Evolutionary conservation across 306 rosid genomes (phyloP).

Genomic region (Vigna radiata): DNA sequence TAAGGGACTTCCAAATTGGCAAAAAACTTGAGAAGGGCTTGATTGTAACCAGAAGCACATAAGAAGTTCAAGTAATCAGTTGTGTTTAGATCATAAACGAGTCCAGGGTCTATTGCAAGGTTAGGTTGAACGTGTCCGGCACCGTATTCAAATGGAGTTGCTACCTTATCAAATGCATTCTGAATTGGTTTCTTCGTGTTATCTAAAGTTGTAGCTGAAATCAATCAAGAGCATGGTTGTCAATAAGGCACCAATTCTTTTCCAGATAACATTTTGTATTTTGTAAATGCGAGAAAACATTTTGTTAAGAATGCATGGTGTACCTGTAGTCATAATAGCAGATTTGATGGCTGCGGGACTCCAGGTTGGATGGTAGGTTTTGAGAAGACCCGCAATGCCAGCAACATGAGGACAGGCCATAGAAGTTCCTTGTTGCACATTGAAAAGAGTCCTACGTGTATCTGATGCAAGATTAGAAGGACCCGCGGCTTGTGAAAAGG

Average conservation of each 20-base stretch:
- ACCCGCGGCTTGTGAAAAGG: slow-evolving; percentile 38
- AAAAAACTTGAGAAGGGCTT: slow-evolving; percentile 9
- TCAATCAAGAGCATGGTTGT: not conserved
- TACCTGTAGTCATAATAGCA: slow-evolving; percentile 71
- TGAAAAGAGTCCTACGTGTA: slow-evolving; percentile 40
- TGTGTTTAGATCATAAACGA: slow-evolving; percentile 50
- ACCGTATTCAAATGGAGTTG: slow-evolving; percentile 65
- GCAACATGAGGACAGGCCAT: slow-evolving; percentile 53
- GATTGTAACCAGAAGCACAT: slow-evolving; percentile 46
- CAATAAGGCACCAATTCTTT: not conserved
- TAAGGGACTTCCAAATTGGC: not conserved
- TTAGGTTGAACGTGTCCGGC: slow-evolving; percentile 63
- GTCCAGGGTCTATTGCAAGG: slow-evolving; percentile 63
- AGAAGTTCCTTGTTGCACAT: not conserved
- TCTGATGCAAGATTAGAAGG: slow-evolving; percentile 40
- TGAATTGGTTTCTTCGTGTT: slow-evolving; percentile 34
- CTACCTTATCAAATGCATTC: slow-evolving; percentile 25
- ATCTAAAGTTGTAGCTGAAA: slow-evolving; percentile 54
- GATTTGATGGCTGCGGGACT: slow-evolving; percentile 70
- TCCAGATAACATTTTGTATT: not conserved
- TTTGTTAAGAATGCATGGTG: not conserved
- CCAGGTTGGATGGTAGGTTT: slow-evolving; percentile 63
- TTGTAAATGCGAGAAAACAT: too few species aligned
- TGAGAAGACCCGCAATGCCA: slow-evolving; percentile 68
- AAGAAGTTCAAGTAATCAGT: slow-evolving; percentile 51